Evolutionary conservation across 495 filamentous ascomycete species (phyloP).

Genomic region (Penicillium waksmanii): DNA sequence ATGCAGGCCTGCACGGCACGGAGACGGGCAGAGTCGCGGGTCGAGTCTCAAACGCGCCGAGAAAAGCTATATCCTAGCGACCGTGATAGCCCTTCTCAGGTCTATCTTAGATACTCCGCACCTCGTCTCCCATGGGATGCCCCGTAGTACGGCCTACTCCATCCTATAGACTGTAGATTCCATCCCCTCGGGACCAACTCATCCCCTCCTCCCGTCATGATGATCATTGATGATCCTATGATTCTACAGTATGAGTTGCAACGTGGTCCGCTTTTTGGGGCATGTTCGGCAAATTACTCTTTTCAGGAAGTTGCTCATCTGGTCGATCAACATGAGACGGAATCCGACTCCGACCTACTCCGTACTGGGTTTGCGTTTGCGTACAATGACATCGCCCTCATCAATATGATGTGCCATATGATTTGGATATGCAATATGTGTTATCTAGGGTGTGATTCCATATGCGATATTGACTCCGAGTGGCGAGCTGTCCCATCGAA

Average conservation of each 20-base stretch:
- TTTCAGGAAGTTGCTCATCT: neutral
- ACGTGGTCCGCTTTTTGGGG: constrained; percentile 14
- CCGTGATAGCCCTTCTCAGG: neutral
- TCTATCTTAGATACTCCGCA: neutral
- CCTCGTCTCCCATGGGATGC: neutral
- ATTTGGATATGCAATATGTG: constrained; percentile 7
- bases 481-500: neutral
- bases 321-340: constrained; percentile 13
- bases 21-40: neutral
- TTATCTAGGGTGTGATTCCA: constrained; percentile 7
- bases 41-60: constrained; percentile 5
- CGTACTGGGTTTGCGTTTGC: neutral
- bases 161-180: neutral
- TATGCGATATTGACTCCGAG: neutral
- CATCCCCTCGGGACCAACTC: neutral
- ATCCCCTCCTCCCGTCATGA: constrained; percentile 4
- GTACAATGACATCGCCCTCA: neutral
- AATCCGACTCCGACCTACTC: constrained; percentile 1
- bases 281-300: constrained; percentile 4
- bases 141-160: neutral
- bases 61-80: neutral
- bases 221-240: constrained; percentile 11
- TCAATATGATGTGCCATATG: constrained; percentile 5
- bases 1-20: constrained; percentile 8
- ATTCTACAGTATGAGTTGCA: constrained; percentile 14